Conservation (phyloP, 257 asterid genomes). For the Penstemon eatonii region DNA sequence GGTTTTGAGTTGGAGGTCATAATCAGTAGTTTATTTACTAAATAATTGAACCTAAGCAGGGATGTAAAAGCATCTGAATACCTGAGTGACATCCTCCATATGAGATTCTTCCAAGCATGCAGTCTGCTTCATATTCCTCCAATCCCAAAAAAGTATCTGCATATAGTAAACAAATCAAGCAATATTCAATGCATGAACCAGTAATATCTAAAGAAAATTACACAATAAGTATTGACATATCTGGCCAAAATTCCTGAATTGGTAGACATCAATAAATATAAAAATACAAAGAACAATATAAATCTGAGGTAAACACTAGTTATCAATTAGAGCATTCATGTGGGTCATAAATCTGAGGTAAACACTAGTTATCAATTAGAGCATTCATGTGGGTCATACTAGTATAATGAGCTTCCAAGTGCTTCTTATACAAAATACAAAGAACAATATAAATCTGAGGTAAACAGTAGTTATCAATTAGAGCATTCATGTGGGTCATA, state of each 20-base stretch:
- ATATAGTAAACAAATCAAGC: constrained; percentile 2
- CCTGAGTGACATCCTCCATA: constrained; percentile 96
- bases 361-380: not conserved
- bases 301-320: not conserved
- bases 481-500: not conserved
- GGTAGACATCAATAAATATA: not conserved
- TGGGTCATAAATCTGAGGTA: not conserved
- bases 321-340: not conserved
- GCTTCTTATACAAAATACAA: not conserved
- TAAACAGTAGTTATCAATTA: not conserved
- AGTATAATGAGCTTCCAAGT: not conserved
- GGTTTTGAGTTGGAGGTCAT: not conserved
- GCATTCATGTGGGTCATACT: not conserved
- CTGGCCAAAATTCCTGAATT: not conserved
- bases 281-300: not conserved
- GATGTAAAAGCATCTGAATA: constrained; percentile 29
- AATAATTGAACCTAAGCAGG: constrained; percentile 9
- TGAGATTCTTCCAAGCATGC: constrained; percentile 92
- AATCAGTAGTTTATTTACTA: not conserved
- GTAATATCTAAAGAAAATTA: not conserved
- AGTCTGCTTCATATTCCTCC: constrained; percentile 73
- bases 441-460: no score
- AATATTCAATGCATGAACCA: not conserved
- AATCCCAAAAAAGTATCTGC: constrained; percentile 83
- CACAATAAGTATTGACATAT: not conserved